phyloP scores from a whole-genome alignment of 345 rosid species.

The Populus alba region DNA sequence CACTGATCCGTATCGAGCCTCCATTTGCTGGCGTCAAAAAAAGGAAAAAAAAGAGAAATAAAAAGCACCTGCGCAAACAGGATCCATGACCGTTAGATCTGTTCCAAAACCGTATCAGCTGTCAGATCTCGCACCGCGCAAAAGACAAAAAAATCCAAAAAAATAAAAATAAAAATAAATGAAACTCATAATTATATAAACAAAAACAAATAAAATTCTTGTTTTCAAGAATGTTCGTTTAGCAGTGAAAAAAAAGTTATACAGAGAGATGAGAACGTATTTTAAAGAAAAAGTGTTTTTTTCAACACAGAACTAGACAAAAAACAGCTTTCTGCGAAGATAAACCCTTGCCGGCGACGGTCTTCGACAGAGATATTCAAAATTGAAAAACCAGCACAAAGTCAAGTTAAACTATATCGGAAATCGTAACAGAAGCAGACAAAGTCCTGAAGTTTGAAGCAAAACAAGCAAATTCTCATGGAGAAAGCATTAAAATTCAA shows the following conservation, averaged over 20 bases:
- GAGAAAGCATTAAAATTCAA: background rate
- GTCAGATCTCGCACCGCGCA: conserved; percentile 21
- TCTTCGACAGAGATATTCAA: background rate
- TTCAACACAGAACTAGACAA: conserved; percentile 10
- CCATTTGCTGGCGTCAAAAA: conserved; percentile 32
- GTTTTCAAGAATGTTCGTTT: background rate
- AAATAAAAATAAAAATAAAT: background rate
- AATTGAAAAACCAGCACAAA: background rate
- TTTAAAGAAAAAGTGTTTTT: background rate
- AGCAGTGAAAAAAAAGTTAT: conserved; percentile 6
- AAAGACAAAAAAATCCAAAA: background rate
- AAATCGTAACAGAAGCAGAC: background rate
- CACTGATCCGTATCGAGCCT: conserved; percentile 20
- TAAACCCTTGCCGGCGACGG: conserved; percentile 19
- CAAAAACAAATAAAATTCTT: background rate
- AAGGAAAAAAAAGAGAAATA: background rate
- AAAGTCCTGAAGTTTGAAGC: background rate
- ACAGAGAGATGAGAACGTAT: background rate
- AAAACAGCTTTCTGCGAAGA: conserved; percentile 16
- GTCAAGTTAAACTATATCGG: background rate
- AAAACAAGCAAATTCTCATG: background rate
- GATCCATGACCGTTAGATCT: conserved; percentile 28
- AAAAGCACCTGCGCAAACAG: conserved; percentile 6
- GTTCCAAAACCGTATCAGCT: conserved; percentile 9
- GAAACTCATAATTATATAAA: background rate